Evolutionary conservation across 169 alveolate genomes (phyloP).

Genomic region (Plasmodium cynomolgi): DNA sequence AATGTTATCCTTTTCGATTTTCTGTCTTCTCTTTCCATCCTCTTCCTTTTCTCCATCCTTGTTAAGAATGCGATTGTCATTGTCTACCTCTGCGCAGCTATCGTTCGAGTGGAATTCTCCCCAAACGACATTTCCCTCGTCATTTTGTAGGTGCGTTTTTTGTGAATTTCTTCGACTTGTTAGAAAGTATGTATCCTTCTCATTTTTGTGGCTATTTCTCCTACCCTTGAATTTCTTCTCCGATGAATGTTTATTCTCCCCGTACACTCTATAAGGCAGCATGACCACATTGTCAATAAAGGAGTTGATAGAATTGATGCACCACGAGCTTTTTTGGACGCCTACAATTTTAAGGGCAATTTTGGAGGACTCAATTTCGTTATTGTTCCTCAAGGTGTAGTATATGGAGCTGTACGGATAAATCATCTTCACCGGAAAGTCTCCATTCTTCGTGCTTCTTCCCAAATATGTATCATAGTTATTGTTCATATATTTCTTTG

Average conservation of each 20-base stretch:
- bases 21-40: background rate
- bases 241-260: constrained; percentile 12
- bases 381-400: constrained; percentile 60
- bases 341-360: constrained; percentile 75
- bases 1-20: constrained; percentile 16
- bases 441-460: constrained; percentile 72
- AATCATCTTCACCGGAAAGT: constrained; percentile 65
- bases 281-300: constrained; percentile 58
- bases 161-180: background rate
- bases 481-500: constrained; percentile 38
- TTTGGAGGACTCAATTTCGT: constrained; percentile 74
- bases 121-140: background rate
- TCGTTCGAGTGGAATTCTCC: background rate
- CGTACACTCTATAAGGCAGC: constrained; percentile 48
- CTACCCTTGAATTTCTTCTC: background rate
- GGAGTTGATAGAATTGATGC: constrained; percentile 48
- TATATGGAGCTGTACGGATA: constrained; percentile 73
- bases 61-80: background rate
- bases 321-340: constrained; percentile 68
- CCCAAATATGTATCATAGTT: constrained; percentile 21
- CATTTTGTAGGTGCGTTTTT: background rate
- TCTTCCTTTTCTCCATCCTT: constrained; percentile 3
- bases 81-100: background rate
- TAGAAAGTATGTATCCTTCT: background rate
- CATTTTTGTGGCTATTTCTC: background rate